Evolutionary conservation across 306 rosid species (phyloP).

Genomic region (Argentina anserina): DNA sequence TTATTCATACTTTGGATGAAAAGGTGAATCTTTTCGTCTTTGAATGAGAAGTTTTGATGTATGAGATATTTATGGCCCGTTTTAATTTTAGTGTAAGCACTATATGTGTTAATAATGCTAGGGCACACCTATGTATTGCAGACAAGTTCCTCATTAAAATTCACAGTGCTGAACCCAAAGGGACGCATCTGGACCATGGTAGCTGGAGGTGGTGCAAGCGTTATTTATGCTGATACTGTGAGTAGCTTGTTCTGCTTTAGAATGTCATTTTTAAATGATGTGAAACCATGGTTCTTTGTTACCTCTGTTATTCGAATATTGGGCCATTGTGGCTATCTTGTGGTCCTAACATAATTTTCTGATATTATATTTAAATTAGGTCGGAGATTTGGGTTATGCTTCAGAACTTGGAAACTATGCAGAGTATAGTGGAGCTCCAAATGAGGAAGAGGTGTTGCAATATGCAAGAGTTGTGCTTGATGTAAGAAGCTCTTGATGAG

Average conservation of each 20-base stretch:
- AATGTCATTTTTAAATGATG: slow-evolving; percentile 9
- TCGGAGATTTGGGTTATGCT: slow-evolving; percentile 91
- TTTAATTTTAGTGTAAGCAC: background rate
- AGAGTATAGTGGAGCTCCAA: slow-evolving; percentile 94
- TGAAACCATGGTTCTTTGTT: background rate
- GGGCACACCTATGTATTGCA: slow-evolving; percentile 28
- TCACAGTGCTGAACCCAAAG: slow-evolving; percentile 78
- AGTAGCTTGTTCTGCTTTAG: slow-evolving; percentile 16
- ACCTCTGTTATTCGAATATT: background rate
- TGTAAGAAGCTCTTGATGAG: slow-evolving; percentile 44
- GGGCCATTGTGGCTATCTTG: background rate
- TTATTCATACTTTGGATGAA: slow-evolving; percentile 72
- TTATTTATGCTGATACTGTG: slow-evolving; percentile 83
- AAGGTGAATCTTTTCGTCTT: slow-evolving; percentile 35
- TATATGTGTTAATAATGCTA: slow-evolving; percentile 15
- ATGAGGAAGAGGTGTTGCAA: slow-evolving; percentile 90
- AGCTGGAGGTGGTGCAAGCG: slow-evolving; percentile 95
- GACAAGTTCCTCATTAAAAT: slow-evolving; percentile 85
- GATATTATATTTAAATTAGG: slow-evolving; percentile 31
- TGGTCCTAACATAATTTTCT: background rate
- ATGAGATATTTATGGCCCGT: background rate
- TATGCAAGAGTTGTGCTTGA: slow-evolving; percentile 84
- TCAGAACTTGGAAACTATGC: slow-evolving; percentile 96
- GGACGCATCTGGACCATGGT: slow-evolving; percentile 97
- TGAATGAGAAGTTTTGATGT: background rate